Evolutionary conservation across 768 basidiomycete genomes (phyloP).

Genomic region (Panus rudis): DNA sequence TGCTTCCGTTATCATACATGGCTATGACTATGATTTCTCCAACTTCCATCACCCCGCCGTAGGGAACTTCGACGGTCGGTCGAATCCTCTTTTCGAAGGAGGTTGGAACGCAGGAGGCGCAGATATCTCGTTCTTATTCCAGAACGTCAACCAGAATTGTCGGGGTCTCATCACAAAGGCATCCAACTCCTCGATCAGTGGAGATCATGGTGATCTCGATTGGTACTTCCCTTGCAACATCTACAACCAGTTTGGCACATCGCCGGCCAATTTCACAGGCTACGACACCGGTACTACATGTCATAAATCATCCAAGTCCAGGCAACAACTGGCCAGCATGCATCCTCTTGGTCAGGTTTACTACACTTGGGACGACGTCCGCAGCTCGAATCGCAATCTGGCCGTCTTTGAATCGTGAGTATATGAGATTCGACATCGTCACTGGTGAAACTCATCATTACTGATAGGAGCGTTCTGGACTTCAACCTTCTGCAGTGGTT

Average conservation of each 20-base stretch:
- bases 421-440: neutral
- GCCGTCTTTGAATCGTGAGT: conserved; percentile 94
- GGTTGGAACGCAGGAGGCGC: conserved; percentile 75
- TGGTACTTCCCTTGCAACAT: conserved; percentile 99
- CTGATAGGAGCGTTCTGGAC: conserved; percentile 76
- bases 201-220: conserved; percentile 52
- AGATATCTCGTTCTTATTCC: conserved; percentile 93
- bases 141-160: conserved; percentile 84
- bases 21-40: conserved; percentile 88
- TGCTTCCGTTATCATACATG: conserved; percentile 87
- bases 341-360: conserved; percentile 78
- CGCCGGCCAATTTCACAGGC: conserved; percentile 56
- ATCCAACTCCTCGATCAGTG: conserved; percentile 61
- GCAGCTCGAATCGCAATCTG: conserved; percentile 61
- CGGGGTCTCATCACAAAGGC: conserved; percentile 68
- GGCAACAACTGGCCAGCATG: conserved; percentile 43
- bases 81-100: conserved; percentile 78
- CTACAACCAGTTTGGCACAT: conserved; percentile 62
- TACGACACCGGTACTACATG: conserved; percentile 66
- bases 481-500: conserved; percentile 83
- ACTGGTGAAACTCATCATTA: conserved; percentile 8
- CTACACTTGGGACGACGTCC: conserved; percentile 87
- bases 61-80: conserved; percentile 65
- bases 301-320: conserved; percentile 54
- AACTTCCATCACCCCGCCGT: conserved; percentile 78